These are phyloP conservation scores for Pleurotus tuber-regium DNA, from an alignment of 768 basidiomycete species.

Conservation along the genomic window DNA sequence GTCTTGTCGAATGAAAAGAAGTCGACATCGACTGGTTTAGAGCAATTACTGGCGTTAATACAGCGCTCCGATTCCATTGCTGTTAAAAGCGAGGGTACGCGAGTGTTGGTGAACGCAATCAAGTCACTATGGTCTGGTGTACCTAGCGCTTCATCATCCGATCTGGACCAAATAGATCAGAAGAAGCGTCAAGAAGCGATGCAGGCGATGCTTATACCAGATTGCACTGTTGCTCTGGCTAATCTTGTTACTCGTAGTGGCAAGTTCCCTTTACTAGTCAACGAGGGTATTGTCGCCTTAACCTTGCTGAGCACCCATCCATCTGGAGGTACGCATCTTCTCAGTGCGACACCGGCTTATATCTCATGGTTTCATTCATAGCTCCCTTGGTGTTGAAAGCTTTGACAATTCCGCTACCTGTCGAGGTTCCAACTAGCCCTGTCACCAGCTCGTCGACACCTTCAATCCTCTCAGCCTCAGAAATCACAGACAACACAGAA, in stretches of 20 bases:
- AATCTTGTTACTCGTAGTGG: constrained; percentile 73
- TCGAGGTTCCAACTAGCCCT: constrained; percentile 32
- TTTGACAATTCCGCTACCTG: constrained; percentile 47
- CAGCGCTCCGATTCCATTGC: constrained; percentile 78
- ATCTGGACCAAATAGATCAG: constrained; percentile 24
- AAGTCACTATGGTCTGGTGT: constrained; percentile 68
- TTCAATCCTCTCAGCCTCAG: constrained; percentile 18
- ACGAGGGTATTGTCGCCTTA: constrained; percentile 84
- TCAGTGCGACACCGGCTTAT: constrained; percentile 4
- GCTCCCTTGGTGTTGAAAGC: constrained; percentile 63
- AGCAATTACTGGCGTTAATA: constrained; percentile 71
- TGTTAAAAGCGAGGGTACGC: constrained; percentile 86
- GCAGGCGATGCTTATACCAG: constrained; percentile 44
- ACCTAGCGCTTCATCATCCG: constrained; percentile 18
- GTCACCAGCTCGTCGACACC: constrained; percentile 33
- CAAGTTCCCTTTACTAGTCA: constrained; percentile 82
- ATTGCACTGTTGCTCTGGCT: constrained; percentile 60
- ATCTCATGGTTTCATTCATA: constrained; percentile 24
- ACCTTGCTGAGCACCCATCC: constrained; percentile 69
- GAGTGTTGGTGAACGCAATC: constrained; percentile 83
- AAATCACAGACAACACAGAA: constrained; percentile 38
- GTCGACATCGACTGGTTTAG: constrained; percentile 46
- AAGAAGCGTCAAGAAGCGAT: constrained; percentile 53
- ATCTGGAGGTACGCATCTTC: constrained; percentile 53
- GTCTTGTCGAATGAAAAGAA: constrained; percentile 41